A percentile compares a stretch with the other conserved stretches of the same genome.
phyloP scores from a whole-genome alignment of 2,329 filamentous ascomycete species.

The Arthrobotrys iridis region DNA sequence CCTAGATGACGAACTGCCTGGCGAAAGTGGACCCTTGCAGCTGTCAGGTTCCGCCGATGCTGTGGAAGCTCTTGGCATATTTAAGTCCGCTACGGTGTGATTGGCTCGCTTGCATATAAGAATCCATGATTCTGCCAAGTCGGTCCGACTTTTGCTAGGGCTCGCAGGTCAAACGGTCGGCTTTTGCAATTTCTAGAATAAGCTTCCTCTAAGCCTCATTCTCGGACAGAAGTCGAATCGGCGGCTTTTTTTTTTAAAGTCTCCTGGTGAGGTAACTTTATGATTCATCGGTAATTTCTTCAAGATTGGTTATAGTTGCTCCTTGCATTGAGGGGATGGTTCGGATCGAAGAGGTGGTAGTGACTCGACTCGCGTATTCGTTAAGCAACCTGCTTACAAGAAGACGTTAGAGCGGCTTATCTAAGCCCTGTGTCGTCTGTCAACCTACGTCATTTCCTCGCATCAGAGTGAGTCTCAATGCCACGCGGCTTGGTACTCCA shows the following conservation, averaged over 20 bases:
- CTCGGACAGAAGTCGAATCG: no score
- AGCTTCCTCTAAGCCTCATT: no score
- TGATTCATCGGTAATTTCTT: no score
- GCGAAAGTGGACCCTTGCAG: neutral
- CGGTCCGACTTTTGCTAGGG: conserved; percentile 4
- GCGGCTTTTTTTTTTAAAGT: no score
- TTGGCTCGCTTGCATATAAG: conserved; percentile 29
- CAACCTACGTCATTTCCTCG: no score
- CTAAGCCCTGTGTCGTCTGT: no score
- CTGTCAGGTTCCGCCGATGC: conserved; percentile 10
- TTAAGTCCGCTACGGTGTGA: conserved; percentile 28
- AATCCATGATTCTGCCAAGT: neutral
- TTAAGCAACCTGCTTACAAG: neutral
- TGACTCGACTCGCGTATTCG: no score
- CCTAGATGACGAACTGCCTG: neutral
- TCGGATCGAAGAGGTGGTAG: neutral
- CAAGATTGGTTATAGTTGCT: no score
- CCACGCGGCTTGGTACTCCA: no score
- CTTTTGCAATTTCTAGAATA: neutral
- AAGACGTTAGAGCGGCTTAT: neutral
- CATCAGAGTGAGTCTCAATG: no score
- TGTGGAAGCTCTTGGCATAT: conserved; percentile 17
- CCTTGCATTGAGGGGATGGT: no score
- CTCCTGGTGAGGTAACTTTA: no score
- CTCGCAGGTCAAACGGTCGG: neutral